These are phyloP conservation scores for Pestalotiopsis sp. DNA, from an alignment of 2,329 filamentous ascomycete species.

Conservation along the genomic window DNA sequence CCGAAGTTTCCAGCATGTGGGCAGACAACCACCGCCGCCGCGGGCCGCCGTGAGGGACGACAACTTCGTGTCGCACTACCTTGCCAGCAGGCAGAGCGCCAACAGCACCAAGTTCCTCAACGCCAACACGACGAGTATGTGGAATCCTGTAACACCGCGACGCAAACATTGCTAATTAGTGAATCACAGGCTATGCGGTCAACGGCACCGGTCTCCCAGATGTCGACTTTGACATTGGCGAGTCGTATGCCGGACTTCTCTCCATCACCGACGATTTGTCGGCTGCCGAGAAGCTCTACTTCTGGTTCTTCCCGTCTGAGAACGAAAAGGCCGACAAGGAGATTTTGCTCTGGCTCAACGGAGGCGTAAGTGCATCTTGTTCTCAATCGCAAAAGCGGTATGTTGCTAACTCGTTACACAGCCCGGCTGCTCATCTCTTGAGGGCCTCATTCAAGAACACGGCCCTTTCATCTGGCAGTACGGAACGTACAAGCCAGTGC, in stretches of 20 bases:
- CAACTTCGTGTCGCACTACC: conserved; percentile 22
- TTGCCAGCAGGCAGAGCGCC: conserved; percentile 26
- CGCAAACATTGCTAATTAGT: background rate
- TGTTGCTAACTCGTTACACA: conserved; percentile 22
- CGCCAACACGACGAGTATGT: conserved; percentile 31
- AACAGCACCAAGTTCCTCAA: conserved; percentile 27
- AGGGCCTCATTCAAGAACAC: conserved; percentile 76
- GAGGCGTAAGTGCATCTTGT: conserved; percentile 36
- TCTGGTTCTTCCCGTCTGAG: conserved; percentile 59
- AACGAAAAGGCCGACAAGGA: conserved; percentile 48
- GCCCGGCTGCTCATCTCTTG: conserved; percentile 64
- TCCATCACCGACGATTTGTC: conserved; percentile 51
- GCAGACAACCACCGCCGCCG: conserved; percentile 28
- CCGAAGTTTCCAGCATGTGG: conserved; percentile 33
- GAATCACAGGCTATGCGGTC: conserved; percentile 55
- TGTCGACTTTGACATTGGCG: conserved; percentile 64
- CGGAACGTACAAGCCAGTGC: conserved; percentile 66
- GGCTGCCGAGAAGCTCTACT: conserved; percentile 49
- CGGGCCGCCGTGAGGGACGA: conserved; percentile 4
- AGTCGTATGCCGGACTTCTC: conserved; percentile 61
- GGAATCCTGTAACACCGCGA: background rate
- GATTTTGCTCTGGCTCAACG: conserved; percentile 56
- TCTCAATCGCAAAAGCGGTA: background rate
- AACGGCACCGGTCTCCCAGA: conserved; percentile 65
- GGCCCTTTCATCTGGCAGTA: conserved; percentile 73